phyloP scores from a whole-genome alignment of 2,329 filamentous ascomycete genomes.

The Penicillium griseofulvum region DNA sequence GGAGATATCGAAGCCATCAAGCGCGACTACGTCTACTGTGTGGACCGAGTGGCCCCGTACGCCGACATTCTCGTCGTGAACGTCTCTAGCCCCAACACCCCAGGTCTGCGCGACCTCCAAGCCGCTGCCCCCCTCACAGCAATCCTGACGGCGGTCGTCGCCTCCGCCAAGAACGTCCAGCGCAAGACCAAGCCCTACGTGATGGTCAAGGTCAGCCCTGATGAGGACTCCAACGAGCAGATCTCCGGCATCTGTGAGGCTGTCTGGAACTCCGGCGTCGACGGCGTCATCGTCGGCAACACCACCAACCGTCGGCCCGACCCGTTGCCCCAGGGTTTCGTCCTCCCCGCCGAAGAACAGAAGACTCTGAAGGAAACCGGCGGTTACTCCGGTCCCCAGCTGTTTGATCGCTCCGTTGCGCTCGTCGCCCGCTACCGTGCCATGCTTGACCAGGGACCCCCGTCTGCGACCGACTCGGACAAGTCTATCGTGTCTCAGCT shows the following conservation, averaged over 20 bases:
- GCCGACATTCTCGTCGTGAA: constrained; percentile 98
- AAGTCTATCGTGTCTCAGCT: constrained; percentile 14
- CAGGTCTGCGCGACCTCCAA: constrained; percentile 83
- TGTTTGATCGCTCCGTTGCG: constrained; percentile 75
- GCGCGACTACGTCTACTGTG: constrained; percentile 82
- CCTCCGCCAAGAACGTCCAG: constrained; percentile 66
- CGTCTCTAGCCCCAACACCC: constrained; percentile 94
- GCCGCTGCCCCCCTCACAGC: constrained; percentile 76
- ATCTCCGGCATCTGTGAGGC: constrained; percentile 85
- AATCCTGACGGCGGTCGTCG: constrained; percentile 78
- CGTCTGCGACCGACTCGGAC: constrained; percentile 19
- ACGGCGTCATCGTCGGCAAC: constrained; percentile 95
- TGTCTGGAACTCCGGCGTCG: constrained; percentile 78
- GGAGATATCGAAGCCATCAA: constrained; percentile 77
- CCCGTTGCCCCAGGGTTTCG: constrained; percentile 64
- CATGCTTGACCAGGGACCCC: constrained; percentile 58
- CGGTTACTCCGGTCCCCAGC: constrained; percentile 85
- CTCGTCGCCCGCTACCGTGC: constrained; percentile 78
- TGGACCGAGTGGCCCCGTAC: constrained; percentile 76
- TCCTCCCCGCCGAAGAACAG: constrained; percentile 65
- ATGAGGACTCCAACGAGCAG: constrained; percentile 83
- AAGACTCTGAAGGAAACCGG: constrained; percentile 71
- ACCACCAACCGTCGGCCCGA: constrained; percentile 82
- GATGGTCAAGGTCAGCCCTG: constrained; percentile 97
- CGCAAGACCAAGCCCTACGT: constrained; percentile 73